These are phyloP conservation scores for Ophiostoma fasciatum DNA, from an alignment of 2,329 filamentous ascomycete genomes.

Conservation along the genomic window DNA sequence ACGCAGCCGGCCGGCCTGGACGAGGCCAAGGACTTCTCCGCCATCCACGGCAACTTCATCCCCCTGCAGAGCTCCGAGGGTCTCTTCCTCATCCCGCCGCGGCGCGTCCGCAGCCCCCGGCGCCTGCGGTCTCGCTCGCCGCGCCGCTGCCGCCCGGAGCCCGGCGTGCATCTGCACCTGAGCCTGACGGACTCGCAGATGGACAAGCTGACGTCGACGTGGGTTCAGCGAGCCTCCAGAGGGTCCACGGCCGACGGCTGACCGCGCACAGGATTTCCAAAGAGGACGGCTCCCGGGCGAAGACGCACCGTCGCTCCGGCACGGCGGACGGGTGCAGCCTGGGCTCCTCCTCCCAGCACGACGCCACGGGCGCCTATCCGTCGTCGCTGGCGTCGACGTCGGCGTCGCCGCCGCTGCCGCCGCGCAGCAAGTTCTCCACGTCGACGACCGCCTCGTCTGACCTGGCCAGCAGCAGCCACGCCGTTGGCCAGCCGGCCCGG, in stretches of 20 bases:
- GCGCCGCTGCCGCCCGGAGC: slow-evolving; percentile 17
- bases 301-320: background rate
- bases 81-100: slow-evolving; percentile 20
- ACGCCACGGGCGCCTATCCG: background rate
- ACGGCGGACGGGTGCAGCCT: background rate
- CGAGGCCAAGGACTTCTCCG: slow-evolving; percentile 5
- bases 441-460: background rate
- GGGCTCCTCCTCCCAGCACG: background rate
- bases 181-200: slow-evolving; percentile 34
- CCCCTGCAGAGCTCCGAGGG: slow-evolving; percentile 17
- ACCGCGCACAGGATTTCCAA: slow-evolving; percentile 1
- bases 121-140: slow-evolving; percentile 20
- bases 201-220: slow-evolving; percentile 32
- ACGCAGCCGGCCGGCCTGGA: too few relatives aligned
- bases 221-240: too few relatives aligned
- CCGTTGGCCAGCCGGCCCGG: background rate
- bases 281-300: background rate
- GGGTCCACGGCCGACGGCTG: too few relatives aligned
- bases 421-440: background rate
- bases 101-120: slow-evolving; percentile 1
- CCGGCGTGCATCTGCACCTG: slow-evolving; percentile 30
- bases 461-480: background rate
- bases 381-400: too few relatives aligned
- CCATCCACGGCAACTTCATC: slow-evolving; percentile 24
- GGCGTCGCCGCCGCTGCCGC: background rate